Conservation (phyloP, 331 rosid species). For the Cydonia oblonga region DNA sequence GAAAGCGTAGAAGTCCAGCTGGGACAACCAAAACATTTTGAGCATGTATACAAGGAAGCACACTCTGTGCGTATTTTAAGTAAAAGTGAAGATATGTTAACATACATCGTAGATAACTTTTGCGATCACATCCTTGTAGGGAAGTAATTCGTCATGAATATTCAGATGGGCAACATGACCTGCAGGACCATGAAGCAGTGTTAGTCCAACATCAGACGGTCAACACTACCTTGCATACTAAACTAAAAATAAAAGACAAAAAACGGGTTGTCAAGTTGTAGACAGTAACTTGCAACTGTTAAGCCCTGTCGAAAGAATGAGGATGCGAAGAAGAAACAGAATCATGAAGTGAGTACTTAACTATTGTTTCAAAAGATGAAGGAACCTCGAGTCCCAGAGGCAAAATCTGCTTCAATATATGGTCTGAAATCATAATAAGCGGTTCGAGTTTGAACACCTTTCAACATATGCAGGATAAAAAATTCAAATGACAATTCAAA, state of each 20-base stretch:
- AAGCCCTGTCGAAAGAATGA: background rate
- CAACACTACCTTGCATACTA: background rate
- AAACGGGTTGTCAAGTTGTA: background rate
- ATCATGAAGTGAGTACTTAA: slow-evolving; percentile 41
- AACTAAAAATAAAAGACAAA: background rate
- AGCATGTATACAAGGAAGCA: background rate
- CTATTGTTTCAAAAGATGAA: slow-evolving; percentile 90
- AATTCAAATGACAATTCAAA: background rate
- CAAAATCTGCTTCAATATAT: slow-evolving; percentile 77
- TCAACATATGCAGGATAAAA: background rate
- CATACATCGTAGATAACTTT: slow-evolving; percentile 87
- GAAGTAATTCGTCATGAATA: slow-evolving; percentile 75
- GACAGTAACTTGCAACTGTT: background rate
- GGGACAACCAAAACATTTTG: background rate
- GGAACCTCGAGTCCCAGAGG: slow-evolving; percentile 82
- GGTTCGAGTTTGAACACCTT: background rate
- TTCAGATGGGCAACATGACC: slow-evolving; percentile 95
- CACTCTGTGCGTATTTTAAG: background rate
- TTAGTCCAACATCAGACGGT: slow-evolving; percentile 20
- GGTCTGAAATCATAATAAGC: slow-evolving; percentile 43
- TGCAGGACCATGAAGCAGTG: slow-evolving; percentile 36
- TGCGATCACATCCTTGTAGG: slow-evolving; percentile 77
- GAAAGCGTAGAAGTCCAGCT: background rate
- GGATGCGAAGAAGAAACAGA: background rate
- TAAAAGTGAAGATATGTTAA: background rate